A percentile compares a stretch with the other conserved stretches of the same genome.
phyloP scores from a whole-genome alignment of 208 protist species.

The Trypanosoma mega region DNA sequence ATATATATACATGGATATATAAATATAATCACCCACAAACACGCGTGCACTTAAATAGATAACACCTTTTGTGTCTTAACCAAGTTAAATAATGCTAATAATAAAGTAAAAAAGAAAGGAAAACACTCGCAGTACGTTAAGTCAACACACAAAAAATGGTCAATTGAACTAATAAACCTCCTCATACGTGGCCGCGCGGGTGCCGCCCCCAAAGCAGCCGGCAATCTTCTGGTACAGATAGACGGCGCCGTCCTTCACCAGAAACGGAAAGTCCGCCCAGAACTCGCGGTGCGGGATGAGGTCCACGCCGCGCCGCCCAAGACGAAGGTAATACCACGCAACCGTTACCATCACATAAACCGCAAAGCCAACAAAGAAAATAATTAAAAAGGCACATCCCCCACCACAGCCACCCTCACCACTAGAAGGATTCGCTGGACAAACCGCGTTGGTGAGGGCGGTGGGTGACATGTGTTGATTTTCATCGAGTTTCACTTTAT shows the following conservation, averaged over 20 bases:
- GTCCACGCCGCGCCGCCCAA: conserved; percentile 23
- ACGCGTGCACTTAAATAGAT: no score
- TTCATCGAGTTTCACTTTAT: no score
- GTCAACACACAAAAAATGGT: background rate
- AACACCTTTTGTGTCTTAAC: no score
- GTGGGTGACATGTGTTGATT: no score
- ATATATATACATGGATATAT: no score
- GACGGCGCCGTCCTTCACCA: conserved; percentile 27
- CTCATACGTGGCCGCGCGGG: conserved; percentile 1
- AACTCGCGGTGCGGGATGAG: conserved; percentile 29
- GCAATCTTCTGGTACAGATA: conserved; percentile 20
- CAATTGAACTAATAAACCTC: conserved; percentile 4
- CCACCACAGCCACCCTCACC: conserved; percentile 12
- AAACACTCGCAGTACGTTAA: background rate
- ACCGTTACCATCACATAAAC: conserved; percentile 19
- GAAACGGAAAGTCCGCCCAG: conserved; percentile 27
- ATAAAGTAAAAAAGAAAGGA: background rate
- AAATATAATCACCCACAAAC: no score
- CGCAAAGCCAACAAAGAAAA: conserved; percentile 23
- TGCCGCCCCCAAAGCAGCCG: conserved; percentile 5
- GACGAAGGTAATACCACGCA: conserved; percentile 17
- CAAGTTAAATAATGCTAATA: background rate
- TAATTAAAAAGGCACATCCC: conserved; percentile 28
- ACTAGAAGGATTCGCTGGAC: background rate
- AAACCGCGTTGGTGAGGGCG: conserved; percentile 7